phyloP scores from a whole-genome alignment of 2,329 filamentous ascomycete genomes.

The Curvularia verruculosa region DNA sequence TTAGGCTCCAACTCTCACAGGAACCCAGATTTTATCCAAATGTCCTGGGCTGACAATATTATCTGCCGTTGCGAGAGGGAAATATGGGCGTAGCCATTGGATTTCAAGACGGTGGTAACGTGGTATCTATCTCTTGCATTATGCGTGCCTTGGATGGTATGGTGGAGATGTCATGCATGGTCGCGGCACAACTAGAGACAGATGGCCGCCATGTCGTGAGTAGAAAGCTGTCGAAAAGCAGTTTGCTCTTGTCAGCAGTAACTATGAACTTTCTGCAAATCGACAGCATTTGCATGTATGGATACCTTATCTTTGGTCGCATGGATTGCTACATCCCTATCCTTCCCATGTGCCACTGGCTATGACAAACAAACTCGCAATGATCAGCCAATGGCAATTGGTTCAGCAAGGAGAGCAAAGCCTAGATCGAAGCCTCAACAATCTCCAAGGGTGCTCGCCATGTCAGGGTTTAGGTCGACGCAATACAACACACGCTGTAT shows the following conservation, averaged over 20 bases:
- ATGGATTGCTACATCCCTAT: background rate
- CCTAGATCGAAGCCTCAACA: background rate
- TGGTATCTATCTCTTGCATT: background rate
- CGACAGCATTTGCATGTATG: background rate
- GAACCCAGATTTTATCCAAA: background rate
- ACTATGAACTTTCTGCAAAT: background rate
- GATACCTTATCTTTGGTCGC: background rate
- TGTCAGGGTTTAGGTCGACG: background rate
- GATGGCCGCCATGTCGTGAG: background rate
- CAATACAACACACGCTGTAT: conserved; percentile 35
- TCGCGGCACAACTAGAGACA: background rate
- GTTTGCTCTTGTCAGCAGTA: background rate
- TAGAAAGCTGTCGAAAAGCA: background rate
- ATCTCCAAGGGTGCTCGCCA: background rate
- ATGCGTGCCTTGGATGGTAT: background rate
- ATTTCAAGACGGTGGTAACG: background rate
- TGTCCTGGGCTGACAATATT: background rate
- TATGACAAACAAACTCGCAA: background rate
- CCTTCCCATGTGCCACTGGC: background rate
- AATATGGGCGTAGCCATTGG: background rate
- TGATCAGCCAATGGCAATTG: too few relatives aligned
- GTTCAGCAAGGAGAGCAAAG: background rate
- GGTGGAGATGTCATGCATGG: background rate
- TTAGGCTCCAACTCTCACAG: background rate
- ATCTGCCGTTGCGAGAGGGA: background rate